Percentiles rank a stretch among this genome's conserved stretches.
Evolutionary conservation across 495 filamentous ascomycete species (phyloP).

Genomic region (Oidiodendron maius): DNA sequence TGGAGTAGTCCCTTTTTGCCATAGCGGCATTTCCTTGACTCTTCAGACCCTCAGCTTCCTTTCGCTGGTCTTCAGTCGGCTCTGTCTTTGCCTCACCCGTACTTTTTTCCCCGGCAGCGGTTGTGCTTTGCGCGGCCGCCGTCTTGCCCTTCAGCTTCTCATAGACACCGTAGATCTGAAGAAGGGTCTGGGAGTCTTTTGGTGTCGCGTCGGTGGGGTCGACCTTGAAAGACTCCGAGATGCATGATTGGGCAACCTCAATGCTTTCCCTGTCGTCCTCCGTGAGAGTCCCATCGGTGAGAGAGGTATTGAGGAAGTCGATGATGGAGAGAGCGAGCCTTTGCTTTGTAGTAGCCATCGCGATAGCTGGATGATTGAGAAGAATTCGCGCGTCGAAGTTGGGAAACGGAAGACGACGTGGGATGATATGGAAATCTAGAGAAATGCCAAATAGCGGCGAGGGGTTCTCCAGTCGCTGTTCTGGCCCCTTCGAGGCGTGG

Average conservation of each 20-base stretch:
- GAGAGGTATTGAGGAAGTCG: constrained; percentile 82
- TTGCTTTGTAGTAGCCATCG: constrained; percentile 71
- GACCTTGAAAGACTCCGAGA: constrained; percentile 89
- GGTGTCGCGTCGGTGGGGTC: constrained; percentile 73
- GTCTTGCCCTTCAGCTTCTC: constrained; percentile 82
- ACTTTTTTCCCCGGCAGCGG: constrained; percentile 25
- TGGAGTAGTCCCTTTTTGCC: constrained; percentile 78
- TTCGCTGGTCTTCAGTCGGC: constrained; percentile 50
- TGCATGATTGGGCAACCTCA: constrained; percentile 88
- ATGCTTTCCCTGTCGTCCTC: constrained; percentile 85
- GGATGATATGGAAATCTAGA: too few relatives aligned
- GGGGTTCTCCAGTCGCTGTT: too few relatives aligned
- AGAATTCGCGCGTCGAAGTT: too few relatives aligned
- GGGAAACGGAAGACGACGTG: too few relatives aligned
- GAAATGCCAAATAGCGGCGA: too few relatives aligned
- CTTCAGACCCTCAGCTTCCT: constrained; percentile 83
- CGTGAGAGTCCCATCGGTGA: constrained; percentile 81
- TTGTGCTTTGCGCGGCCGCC: constrained; percentile 26
- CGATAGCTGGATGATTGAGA: too few relatives aligned
- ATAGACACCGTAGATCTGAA: constrained; percentile 89
- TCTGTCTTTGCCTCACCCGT: constrained; percentile 23
- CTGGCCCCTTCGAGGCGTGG: too few relatives aligned
- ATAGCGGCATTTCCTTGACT: constrained; percentile 91
- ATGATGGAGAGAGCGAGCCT: constrained; percentile 94
- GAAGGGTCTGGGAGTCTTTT: constrained; percentile 72